Percentiles rank a stretch among this genome's conserved stretches.
These are phyloP conservation scores for Cicer cuneatum DNA, from an alignment of 306 rosid species.

Conservation along the genomic window DNA sequence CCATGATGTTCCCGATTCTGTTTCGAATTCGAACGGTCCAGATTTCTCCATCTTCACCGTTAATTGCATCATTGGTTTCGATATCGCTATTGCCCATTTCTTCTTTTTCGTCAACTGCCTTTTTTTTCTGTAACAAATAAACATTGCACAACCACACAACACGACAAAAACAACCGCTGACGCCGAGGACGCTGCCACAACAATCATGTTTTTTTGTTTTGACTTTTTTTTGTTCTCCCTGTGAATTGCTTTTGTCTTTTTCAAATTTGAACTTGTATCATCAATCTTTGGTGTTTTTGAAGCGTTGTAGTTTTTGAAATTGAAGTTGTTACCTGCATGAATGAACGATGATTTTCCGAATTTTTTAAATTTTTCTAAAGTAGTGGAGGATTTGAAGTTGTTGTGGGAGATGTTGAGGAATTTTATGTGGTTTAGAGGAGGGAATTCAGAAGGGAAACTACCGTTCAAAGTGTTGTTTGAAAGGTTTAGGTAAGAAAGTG, in stretches of 20 bases:
- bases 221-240: constrained; percentile 32
- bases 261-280: constrained; percentile 19
- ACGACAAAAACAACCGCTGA: constrained; percentile 45
- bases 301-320: constrained; percentile 34
- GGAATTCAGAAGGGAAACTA: constrained; percentile 83
- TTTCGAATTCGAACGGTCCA: constrained; percentile 89
- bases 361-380: constrained; percentile 37
- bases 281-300: constrained; percentile 43
- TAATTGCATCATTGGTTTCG: constrained; percentile 68
- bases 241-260: constrained; percentile 37
- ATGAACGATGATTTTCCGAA: constrained; percentile 71
- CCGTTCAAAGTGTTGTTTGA: constrained; percentile 74
- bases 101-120: constrained; percentile 51
- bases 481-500: constrained; percentile 64
- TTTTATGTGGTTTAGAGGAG: constrained; percentile 54
- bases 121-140: constrained; percentile 53
- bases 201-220: constrained; percentile 38
- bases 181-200: constrained; percentile 47
- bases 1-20: constrained; percentile 92
- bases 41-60: constrained; percentile 73
- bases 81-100: constrained; percentile 96
- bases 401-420: constrained; percentile 77
- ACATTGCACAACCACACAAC: constrained; percentile 31
- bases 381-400: constrained; percentile 52
- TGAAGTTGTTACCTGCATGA: constrained; percentile 59